Base-by-base conservation (phyloP, 805 yeast species). In the Torulaspora franciscae region DNA sequence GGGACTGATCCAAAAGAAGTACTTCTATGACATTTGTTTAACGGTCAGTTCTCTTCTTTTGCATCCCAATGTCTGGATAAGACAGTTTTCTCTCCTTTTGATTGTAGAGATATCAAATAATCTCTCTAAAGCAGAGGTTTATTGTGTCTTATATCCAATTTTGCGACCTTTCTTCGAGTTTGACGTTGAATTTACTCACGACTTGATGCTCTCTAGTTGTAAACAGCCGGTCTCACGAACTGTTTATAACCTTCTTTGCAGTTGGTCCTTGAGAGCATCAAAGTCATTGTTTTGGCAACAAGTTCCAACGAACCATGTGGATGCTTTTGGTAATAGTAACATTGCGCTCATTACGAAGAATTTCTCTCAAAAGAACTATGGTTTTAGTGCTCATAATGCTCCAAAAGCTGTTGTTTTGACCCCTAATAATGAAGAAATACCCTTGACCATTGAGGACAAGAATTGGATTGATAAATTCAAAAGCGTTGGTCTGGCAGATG, bases 11-110 rank as follows among this genome's bases (percentile, higher is more conserved):
- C 65, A 75, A 23, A 70, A 72, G 40, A 68, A 69, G 4, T 71
- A 71, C 40, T 62, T 76, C 27, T 79, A 83, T 76, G 85, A 80
- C 48, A 62, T 83, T 3, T 65, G 80, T 13, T 65, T 67, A 2
- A 66, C 71, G 3, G 68, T 78, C 0, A 67, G 81, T 2, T 77
- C 80, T 44, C 72, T 91, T 23, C 58, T 85, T 0, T 63, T 90
- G 7, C 97, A 90, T 59, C 98, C 98, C 0, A 90, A 88, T 62
- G 83, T 79, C 42, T 82, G 95, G 81, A 82, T 91, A 8, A 66
- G 95, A 30, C 87, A 85, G 51, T 75, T 83, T 1, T 77, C 84
- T 0, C 56, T 88, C 34, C 66, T 72, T 2, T 69, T 89, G 40
- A 69, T 89, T 1, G 68, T 84, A 2, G 73, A 83, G 0, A 74